Base-by-base conservation (phyloP, 768 basidiomycete genomes). In the Phaffia tasmanica region DNA sequence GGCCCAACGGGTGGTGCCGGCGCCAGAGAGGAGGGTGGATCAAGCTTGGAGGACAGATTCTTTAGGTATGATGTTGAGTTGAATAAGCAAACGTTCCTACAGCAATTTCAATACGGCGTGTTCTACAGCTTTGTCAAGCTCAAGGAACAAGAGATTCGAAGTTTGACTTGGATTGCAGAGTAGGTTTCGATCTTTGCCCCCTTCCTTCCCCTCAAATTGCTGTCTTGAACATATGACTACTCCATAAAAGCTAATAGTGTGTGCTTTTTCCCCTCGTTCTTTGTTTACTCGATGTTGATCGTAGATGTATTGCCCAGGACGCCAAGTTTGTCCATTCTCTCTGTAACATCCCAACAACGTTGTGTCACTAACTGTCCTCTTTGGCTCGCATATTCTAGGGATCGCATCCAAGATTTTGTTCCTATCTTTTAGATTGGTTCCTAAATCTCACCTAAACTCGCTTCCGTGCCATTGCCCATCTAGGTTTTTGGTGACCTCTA, bases 371-470 rank as follows among this genome's bases (percentile, higher is more conserved):
- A 15, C 23, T 57, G 15, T 35, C 19, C 6, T n/a, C 48, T 32
- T 30, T 27, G n/a, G n/a, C 25, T 48, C 42, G 9, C 30, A 16
- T 7, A 46, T 32, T 16, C 11, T 53, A 65, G 66, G 61, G 89
- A 95, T 73, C 84, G 94, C 79, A 91, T 98, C 79, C 85, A 90
- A 74, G 90, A 94, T 78, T 92, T 86, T 78, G 91, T 93, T 81
- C 86, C 88, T 72, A 86, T 90, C 70, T 90, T 90, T 75, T 92
- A 71, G 53, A 30, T n/a, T 47, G 1, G 7, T 11, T 42, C 11
- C 35, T 11, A 42, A 11, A 5, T 42, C 35, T 42, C 11, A 42
- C 11, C 35, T 11, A 42, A 11, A 42, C 35, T 42, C 11, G 4
- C 11, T 11, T 5, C 11, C 35, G 35, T 42, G 35, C 35, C 11